Conservation (phyloP, 768 basidiomycete species). For the Auricularia sp. region DNA sequence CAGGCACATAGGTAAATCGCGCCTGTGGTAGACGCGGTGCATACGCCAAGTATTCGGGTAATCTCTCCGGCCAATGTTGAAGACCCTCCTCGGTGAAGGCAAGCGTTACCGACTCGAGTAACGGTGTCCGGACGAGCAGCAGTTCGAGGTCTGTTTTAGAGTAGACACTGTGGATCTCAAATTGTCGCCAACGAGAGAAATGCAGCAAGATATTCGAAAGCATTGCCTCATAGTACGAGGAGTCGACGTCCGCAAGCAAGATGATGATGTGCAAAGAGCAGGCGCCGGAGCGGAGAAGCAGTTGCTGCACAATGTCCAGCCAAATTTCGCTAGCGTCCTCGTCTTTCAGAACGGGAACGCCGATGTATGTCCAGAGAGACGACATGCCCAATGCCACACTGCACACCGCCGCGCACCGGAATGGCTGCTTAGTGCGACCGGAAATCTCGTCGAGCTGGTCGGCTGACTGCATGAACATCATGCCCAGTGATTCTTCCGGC, state of each 20-base stretch:
- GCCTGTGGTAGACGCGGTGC: not conserved
- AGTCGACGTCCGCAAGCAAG: not conserved
- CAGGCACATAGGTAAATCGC: too few relatives aligned
- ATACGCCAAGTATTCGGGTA: not conserved
- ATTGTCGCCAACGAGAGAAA: too few relatives aligned
- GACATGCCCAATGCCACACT: not conserved
- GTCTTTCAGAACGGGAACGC: not conserved
- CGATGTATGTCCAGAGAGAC: not conserved
- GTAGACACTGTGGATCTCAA: too few relatives aligned
- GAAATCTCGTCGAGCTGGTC: too few relatives aligned
- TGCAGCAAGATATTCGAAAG: not conserved
- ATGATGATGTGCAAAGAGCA: not conserved
- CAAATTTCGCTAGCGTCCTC: not conserved
- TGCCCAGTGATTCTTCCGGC: too few relatives aligned
- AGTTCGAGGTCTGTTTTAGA: too few relatives aligned
- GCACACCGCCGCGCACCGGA: too few relatives aligned
- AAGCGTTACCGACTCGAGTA: not conserved
- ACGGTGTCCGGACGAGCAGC: too few relatives aligned
- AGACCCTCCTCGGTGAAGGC: not conserved
- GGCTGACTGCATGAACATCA: too few relatives aligned
- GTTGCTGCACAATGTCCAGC: not conserved
- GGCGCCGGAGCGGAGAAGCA: not conserved
- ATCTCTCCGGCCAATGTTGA: not conserved
- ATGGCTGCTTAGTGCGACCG: too few relatives aligned
- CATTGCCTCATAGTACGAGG: not conserved